phyloP scores from a whole-genome alignment of 78 protist genomes.

The Goniomonas avonlea region DNA sequence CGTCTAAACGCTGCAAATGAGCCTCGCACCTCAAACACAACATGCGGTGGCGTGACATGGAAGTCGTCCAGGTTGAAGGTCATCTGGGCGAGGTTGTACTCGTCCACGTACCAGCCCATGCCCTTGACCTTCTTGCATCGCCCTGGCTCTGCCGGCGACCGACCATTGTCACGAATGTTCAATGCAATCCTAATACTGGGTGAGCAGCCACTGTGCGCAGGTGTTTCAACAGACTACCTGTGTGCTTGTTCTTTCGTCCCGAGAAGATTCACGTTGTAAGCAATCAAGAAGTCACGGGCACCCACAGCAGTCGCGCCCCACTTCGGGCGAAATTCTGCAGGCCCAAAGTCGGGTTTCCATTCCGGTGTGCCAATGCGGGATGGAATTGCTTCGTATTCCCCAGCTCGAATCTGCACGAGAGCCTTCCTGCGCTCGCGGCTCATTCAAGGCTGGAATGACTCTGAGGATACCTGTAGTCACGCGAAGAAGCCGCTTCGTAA shows the following conservation, averaged over 20 bases:
- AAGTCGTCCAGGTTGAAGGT: constrained; percentile 51
- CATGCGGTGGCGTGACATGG: constrained; percentile 28
- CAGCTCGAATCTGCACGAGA: constrained; percentile 38
- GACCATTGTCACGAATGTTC: constrained; percentile 53
- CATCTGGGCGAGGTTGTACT: constrained; percentile 53
- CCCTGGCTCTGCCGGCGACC: constrained; percentile 39
- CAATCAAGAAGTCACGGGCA: constrained; percentile 44
- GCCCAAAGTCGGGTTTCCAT: constrained; percentile 56
- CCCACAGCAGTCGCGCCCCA: constrained; percentile 53
- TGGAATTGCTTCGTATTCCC: constrained; percentile 46
- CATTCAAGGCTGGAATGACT: too few relatives aligned
- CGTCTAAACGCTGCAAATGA: too few relatives aligned
- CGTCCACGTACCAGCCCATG: constrained; percentile 58
- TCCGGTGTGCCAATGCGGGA: constrained; percentile 28
- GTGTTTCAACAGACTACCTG: too few relatives aligned
- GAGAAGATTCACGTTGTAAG: constrained; percentile 49
- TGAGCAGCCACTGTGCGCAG: too few relatives aligned
- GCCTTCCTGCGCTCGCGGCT: constrained; percentile 47
- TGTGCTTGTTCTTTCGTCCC: constrained; percentile 61
- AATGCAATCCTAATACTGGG: constrained; percentile 56
- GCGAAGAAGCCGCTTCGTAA: constrained; percentile 58
- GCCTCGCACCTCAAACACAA: constrained; percentile 45
- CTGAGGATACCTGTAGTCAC: too few relatives aligned
- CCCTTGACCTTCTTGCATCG: constrained; percentile 38
- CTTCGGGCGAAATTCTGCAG: constrained; percentile 35